Conservation (phyloP, 805 yeast genomes). For the Wickerhamomyces pijperi region DNA sequence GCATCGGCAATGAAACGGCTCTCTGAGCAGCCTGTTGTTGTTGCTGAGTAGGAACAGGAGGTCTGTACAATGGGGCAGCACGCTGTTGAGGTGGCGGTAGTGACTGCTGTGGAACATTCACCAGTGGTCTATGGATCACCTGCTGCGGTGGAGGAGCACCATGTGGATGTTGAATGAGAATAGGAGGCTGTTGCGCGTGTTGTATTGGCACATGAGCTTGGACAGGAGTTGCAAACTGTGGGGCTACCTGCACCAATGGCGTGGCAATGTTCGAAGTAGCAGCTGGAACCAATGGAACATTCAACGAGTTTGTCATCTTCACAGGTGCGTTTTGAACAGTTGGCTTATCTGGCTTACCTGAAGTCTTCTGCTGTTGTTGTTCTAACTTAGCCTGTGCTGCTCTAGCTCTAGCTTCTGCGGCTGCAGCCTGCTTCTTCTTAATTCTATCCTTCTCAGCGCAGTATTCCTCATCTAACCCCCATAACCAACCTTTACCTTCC, state of each 20-base stretch:
- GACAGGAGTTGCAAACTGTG: too few species aligned
- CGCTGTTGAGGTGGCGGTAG: not conserved
- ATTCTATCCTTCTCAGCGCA: conserved; percentile 72
- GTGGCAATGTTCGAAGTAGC: not conserved
- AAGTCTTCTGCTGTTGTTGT: conserved; percentile 28
- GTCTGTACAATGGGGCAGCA: too few species aligned
- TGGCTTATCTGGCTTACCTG: not conserved
- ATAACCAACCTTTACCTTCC: conserved; percentile 90
- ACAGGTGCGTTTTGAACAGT: too few species aligned
- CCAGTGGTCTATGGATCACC: not conserved
- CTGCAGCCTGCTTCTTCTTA: conserved; percentile 55
- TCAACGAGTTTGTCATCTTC: too few species aligned
- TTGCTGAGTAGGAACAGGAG: conserved; percentile 16
- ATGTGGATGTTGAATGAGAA: too few species aligned
- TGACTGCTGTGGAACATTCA: not conserved
- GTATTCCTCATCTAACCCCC: conserved; percentile 85
- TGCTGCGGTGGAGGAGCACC: not conserved
- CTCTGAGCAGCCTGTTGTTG: conserved; percentile 13
- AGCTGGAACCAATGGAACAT: not conserved
- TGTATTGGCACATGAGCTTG: too few species aligned
- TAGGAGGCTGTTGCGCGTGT: too few species aligned
- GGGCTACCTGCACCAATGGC: too few species aligned
- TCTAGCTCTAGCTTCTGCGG: conserved; percentile 47
- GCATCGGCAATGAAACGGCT: not conserved
- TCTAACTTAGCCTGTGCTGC: conserved; percentile 43